Evolutionary conservation across 2,329 filamentous ascomycete species (phyloP), one percentile per base, ranked within the genome.

Genomic region (Fonsecaea pedrosoi): DNA sequence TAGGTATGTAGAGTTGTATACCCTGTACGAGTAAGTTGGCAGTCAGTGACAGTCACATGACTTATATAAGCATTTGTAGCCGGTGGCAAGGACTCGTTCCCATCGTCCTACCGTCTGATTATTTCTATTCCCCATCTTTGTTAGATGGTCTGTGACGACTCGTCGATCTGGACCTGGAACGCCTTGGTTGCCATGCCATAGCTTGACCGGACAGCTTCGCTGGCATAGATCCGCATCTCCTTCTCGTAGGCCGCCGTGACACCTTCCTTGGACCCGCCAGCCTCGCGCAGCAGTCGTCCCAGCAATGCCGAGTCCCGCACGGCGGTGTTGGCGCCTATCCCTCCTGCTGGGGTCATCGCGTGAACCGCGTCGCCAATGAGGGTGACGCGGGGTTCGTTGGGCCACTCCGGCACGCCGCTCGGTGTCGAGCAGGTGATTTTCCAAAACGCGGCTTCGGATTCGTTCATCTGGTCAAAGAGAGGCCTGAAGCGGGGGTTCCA

Each of bases 131-230:
- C 42, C 42, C 18, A 25, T 48, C 5, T 8, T 13, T 8, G 18
- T 54, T 25, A 56, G 12, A 55, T 10, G 2, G 56, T 58, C 42
- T 45, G 13, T 9, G 63, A 48, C 34, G 15, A 32, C n/a, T 84
- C 83, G 48, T 85, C 81, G 65, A 86, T 84, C 0, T 62, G 65
- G 53, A 84, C 72, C 0, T 81, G 81, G 73, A 86, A 86, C 15
- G 75, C 73, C 1, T 65, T 68, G 2, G 63, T 76, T 1, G 85
- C 86, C 63, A 78, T 73, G 0, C 76, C 78, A 70, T 87, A 89
- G 64, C 87, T 89, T 54, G 75, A 70, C 34, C 75, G 73, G 10
- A 90, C 88, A 2, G 85, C 85, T 72, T 83, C 81, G 71, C 84
- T 86, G 0, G 72, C 86, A 75, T 88, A 88, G 0, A 85, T 71